Evolutionary conservation across 805 yeast genomes (phyloP).

Genomic region (Cyberlindnera mrakii): DNA sequence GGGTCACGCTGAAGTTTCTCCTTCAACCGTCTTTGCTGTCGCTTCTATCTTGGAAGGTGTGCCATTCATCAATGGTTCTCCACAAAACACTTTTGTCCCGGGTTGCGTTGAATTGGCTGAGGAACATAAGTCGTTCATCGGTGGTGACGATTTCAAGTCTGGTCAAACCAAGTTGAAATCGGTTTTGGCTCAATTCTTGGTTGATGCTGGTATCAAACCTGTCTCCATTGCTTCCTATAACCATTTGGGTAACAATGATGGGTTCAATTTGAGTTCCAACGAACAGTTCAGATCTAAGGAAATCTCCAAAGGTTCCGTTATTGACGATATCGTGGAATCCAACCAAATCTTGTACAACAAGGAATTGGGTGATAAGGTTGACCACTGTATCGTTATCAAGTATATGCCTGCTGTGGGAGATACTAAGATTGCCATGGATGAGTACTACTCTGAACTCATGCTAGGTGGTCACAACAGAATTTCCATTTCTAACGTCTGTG

Average conservation of each 20-base stretch:
- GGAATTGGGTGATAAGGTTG: constrained; percentile 69
- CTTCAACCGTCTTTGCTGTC: constrained; percentile 90
- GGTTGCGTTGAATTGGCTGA: constrained; percentile 91
- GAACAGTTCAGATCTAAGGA: constrained; percentile 93
- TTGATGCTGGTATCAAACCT: constrained; percentile 96
- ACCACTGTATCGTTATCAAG: constrained; percentile 93
- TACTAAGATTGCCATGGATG: constrained; percentile 97
- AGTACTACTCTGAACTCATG: constrained; percentile 94
- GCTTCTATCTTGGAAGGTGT: constrained; percentile 85
- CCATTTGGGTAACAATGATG: constrained; percentile 95
- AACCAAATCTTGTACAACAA: constrained; percentile 81
- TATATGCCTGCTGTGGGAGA: constrained; percentile 93
- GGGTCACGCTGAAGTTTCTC: constrained; percentile 81
- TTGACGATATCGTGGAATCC: constrained; percentile 89
- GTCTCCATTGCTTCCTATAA: constrained; percentile 91
- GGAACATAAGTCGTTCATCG: constrained; percentile 66
- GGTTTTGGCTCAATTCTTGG: constrained; percentile 92
- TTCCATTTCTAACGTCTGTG: constrained; percentile 92
- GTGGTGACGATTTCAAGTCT: constrained; percentile 95
- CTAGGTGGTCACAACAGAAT: constrained; percentile 95
- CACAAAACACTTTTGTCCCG: constrained; percentile 96
- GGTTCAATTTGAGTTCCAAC: constrained; percentile 85
- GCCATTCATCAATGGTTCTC: constrained; percentile 94
- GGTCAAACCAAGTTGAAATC: constrained; percentile 96
- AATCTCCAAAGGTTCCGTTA: constrained; percentile 87